Conservation (phyloP, 1,284 basidiomycete genomes). For the Apiotrichum mycotoxinovorans region DNA sequence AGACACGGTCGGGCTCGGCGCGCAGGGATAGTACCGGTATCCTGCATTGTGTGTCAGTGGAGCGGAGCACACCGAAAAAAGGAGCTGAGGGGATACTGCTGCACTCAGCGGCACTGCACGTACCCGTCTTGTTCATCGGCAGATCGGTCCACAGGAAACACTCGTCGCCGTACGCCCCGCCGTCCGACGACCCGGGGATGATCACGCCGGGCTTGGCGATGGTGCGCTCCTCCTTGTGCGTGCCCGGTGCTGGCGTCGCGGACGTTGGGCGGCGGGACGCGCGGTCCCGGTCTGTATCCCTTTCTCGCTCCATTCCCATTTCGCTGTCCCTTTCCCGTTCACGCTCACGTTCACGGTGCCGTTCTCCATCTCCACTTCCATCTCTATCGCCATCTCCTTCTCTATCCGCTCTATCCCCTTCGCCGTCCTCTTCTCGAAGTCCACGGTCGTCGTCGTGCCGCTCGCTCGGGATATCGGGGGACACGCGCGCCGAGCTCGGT, state of each 20-base stretch:
- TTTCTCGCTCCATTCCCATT: no score
- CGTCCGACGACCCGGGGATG: conserved; percentile 39
- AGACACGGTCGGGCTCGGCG: conserved; percentile 42
- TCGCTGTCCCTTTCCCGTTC: no score
- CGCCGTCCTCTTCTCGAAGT: background rate
- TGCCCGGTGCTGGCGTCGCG: conserved; percentile 22
- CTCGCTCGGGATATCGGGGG: background rate
- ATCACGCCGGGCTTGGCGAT: conserved; percentile 22
- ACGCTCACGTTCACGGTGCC: no score
- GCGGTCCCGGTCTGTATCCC: background rate
- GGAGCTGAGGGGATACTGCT: background rate
- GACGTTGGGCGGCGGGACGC: conserved; percentile 8
- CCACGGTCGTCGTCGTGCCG: background rate
- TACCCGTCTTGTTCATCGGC: conserved; percentile 45
- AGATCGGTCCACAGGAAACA: conserved; percentile 47
- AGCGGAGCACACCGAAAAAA: no score
- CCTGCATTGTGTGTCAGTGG: conserved; percentile 18
- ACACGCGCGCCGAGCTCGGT: background rate
- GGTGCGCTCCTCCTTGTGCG: conserved; percentile 17
- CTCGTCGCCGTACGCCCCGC: conserved; percentile 37
- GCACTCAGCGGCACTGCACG: background rate
- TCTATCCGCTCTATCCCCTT: background rate
- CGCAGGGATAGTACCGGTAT: conserved; percentile 52
- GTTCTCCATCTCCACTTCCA: no score
- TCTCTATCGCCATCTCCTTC: conserved; percentile 6